Evolutionary conservation across 495 filamentous ascomycete species (phyloP).

Genomic region (Trichoderma reesei): DNA sequence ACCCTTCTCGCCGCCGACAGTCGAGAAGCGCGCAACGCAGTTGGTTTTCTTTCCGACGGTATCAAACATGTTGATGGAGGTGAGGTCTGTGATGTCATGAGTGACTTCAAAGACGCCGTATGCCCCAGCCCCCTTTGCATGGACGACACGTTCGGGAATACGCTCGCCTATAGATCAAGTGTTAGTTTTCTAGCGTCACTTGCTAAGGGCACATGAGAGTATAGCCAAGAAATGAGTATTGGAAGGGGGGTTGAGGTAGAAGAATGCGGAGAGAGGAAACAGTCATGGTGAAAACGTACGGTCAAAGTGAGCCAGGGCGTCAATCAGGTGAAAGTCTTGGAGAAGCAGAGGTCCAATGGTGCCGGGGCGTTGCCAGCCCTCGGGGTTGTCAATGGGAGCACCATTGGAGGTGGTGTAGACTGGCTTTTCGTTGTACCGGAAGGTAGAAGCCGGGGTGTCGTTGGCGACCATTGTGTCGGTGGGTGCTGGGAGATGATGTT

Average conservation of each 20-base stretch:
- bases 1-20: constrained; percentile 43
- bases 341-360: constrained; percentile 21
- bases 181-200: not conserved
- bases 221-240: not conserved
- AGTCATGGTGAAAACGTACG: constrained; percentile 24
- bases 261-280: not conserved
- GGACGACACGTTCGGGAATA: constrained; percentile 38
- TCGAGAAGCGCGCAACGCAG: constrained; percentile 49
- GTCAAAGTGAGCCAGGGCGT: constrained; percentile 61
- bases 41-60: constrained; percentile 42
- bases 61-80: constrained; percentile 32
- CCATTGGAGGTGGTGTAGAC: constrained; percentile 56
- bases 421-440: constrained; percentile 27
- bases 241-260: not conserved
- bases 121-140: constrained; percentile 46
- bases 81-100: constrained; percentile 24
- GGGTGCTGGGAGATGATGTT: not conserved
- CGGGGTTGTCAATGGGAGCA: constrained; percentile 35
- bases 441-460: constrained; percentile 18
- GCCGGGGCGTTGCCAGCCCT: constrained; percentile 32
- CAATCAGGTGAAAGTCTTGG: constrained; percentile 26
- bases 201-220: not conserved
- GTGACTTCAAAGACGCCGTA: constrained; percentile 77
- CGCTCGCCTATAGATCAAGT: not conserved
- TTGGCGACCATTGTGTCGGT: constrained; percentile 31